Evolutionary conservation across 768 basidiomycete species (phyloP).

Genomic region (Naganishia vishniacii): DNA sequence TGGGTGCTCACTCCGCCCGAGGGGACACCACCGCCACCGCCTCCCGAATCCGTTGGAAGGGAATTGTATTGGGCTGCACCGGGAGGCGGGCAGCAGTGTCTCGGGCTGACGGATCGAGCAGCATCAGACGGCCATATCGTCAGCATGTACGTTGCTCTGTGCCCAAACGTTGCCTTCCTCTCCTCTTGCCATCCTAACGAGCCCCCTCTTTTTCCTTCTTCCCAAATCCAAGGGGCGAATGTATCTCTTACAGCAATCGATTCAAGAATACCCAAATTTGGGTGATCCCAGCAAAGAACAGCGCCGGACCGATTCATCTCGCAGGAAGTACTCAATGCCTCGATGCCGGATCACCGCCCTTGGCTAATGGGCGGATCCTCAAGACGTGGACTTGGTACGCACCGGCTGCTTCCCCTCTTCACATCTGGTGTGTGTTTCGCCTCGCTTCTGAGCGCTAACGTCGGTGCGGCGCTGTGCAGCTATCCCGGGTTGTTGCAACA

Average conservation of each 20-base stretch:
- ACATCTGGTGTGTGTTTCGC: background rate
- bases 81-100: background rate
- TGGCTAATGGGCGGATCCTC: background rate
- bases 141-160: background rate
- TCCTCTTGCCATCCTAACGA: background rate
- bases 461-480: background rate
- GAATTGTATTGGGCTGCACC: background rate
- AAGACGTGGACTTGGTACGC: slow-evolving; percentile 28
- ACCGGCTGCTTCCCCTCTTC: too few species aligned
- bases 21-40: background rate
- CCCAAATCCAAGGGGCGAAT: background rate
- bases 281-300: slow-evolving; percentile 11
- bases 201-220: too few species aligned
- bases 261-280: slow-evolving; percentile 18
- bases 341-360: slow-evolving; percentile 19
- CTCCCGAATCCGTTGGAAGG: background rate
- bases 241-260: background rate
- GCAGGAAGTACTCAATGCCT: slow-evolving; percentile 20
- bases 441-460: background rate
- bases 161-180: background rate
- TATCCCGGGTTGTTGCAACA: slow-evolving; percentile 9
- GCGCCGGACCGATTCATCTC: slow-evolving; percentile 13
- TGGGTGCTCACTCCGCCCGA: background rate
- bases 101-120: background rate
- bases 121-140: slow-evolving; percentile 16